A percentile compares a stretch with the other conserved stretches of the same genome.
Conservation (phyloP, 2,329 filamentous ascomycete genomes). For the Ilyonectria destructans region DNA sequence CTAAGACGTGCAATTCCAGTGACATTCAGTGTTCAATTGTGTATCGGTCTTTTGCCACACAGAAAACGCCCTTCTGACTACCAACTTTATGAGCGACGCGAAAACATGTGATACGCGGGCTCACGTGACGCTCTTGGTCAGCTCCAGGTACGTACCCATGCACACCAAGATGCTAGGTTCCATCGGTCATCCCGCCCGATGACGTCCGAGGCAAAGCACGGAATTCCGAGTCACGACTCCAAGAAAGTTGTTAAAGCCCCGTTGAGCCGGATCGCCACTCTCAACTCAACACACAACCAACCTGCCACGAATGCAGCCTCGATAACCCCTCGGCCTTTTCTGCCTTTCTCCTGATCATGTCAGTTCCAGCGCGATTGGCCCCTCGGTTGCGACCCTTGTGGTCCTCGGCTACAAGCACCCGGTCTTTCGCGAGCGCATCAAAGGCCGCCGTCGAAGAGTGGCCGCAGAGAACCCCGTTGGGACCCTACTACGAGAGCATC, state of each 20-base stretch:
- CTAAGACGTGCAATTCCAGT: background rate
- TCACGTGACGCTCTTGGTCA: slow-evolving; percentile 19
- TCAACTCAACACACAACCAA: slow-evolving; percentile 13
- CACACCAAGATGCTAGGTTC: slow-evolving; percentile 4
- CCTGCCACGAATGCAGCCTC: slow-evolving; percentile 9
- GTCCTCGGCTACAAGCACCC: slow-evolving; percentile 41
- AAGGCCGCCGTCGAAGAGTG: slow-evolving; percentile 47
- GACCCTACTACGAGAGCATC: slow-evolving; percentile 73
- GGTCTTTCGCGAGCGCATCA: slow-evolving; percentile 50
- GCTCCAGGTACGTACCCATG: slow-evolving; percentile 11
- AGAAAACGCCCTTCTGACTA: background rate
- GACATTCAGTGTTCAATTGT: background rate
- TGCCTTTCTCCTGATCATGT: slow-evolving; percentile 46
- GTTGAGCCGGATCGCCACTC: slow-evolving; percentile 30
- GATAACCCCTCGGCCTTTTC: background rate
- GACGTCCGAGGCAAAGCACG: slow-evolving; percentile 53
- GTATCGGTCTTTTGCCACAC: background rate
- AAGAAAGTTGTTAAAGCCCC: slow-evolving; percentile 42
- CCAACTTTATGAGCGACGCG: slow-evolving; percentile 21
- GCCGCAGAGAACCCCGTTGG: slow-evolving; percentile 65
- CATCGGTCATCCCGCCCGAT: slow-evolving; percentile 46
- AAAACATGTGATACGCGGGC: slow-evolving; percentile 35
- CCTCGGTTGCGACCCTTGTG: slow-evolving; percentile 52
- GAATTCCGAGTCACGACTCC: slow-evolving; percentile 48
- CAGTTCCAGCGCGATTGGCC: slow-evolving; percentile 50